Evolutionary conservation across 768 basidiomycete species (phyloP), one percentile per base, ranked within the genome.

Genomic region (Pisolithus marmoratus): DNA sequence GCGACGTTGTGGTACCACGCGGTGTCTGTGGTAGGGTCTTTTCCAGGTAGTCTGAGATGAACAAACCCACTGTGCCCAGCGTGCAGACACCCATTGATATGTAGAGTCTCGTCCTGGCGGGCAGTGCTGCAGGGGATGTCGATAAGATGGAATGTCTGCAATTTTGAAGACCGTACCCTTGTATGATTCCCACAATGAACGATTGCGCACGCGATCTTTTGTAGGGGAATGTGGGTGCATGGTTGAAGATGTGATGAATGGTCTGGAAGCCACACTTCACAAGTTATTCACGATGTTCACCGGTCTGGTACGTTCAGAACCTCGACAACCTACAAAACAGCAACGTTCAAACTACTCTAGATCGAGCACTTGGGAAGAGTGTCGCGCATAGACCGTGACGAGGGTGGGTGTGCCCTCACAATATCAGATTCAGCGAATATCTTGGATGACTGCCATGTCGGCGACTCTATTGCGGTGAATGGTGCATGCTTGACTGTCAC

Each of bases 381-480:
- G 36, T 72, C 78, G 14, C 72, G 74, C 53, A 81, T 93, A 58
- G 70, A 73, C 22, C 74, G 74, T 34, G 87, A 92, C 60, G 69
- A 68, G 15, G 83, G 82, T 14, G 94, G 95, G 7, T 96, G 91
- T 70, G 85, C 85, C 3, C 74, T 97, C 45, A 86, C 81, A 9
- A 85, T 99, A 66, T 72, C 78, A 17, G 70, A 90, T 54, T 77
- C 87, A 3, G 80, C 74, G 0, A 74, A 81, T 5, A 86, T 99
- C 61, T 75, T 99, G 3, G 82, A 65, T 5, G 96, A 99, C 66
- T 98, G 94, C 72, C 81, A 86, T 56, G 75, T 94, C 48, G 96
- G 96, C 2, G 96, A 98, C 74, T 94, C 92, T 23, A 98, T 95
- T 50, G 87, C 89, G 38, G 86, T 93, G 57, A 88, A 90, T 54